A percentile compares a stretch with the other conserved stretches of the same genome.
These are phyloP conservation scores for Pseudopediastrum boryanum DNA, from an alignment of 139 green algal species.

Conservation along the genomic window DNA sequence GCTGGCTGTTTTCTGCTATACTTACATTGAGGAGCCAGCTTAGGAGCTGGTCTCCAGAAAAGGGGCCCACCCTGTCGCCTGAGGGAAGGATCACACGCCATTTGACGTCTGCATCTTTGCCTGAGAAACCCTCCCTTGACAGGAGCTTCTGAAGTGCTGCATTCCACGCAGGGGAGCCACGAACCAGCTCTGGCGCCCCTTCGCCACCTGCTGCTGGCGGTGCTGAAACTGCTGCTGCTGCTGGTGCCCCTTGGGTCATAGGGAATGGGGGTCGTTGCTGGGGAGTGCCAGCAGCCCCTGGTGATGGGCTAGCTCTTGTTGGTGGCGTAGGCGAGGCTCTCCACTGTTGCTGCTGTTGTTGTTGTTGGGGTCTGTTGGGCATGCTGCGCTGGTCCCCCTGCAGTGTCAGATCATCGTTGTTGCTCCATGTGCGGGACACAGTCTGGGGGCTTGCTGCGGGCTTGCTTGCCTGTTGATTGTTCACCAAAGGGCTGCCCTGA, in stretches of 20 bases:
- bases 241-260: background rate
- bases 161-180: background rate
- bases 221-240: background rate
- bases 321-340: background rate
- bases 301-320: background rate
- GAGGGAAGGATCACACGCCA: conserved; percentile 31
- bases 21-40: conserved; percentile 30
- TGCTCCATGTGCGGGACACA: background rate
- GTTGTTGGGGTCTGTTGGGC: background rate
- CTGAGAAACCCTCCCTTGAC: conserved; percentile 12
- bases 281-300: background rate
- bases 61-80: conserved; percentile 35
- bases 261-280: background rate
- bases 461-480: no score
- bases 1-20: no score
- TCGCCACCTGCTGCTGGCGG: background rate
- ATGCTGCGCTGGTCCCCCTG: conserved; percentile 8
- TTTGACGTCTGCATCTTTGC: conserved; percentile 36
- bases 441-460: background rate
- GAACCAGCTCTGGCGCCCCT: background rate
- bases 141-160: conserved; percentile 7
- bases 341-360: conserved; percentile 6
- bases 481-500: no score
- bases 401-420: background rate
- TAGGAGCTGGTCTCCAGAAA: conserved; percentile 11